These are phyloP conservation scores for Colletotrichum sp. DNA, from an alignment of 2,329 filamentous ascomycete species.

Conservation along the genomic window DNA sequence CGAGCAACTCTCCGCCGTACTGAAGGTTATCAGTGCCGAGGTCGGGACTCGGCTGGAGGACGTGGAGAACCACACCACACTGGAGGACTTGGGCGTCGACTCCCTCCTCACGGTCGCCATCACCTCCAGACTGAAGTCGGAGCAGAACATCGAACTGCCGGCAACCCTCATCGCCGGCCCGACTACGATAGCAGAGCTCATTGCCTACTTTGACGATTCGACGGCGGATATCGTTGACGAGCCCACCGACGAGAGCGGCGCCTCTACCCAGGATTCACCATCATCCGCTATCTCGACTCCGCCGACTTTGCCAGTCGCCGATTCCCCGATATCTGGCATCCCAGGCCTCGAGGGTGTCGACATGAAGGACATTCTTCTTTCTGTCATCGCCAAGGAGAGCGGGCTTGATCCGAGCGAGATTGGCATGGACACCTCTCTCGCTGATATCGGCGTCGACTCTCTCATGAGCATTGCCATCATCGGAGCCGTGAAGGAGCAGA, in stretches of 20 bases:
- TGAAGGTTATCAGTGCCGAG: background rate
- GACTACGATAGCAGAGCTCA: background rate
- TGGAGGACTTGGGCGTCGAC: background rate
- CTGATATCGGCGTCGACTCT: background rate
- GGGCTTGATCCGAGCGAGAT: background rate
- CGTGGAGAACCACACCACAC: background rate
- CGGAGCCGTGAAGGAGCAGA: background rate
- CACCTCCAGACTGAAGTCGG: background rate
- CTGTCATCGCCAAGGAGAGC: background rate
- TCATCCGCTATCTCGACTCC: background rate
- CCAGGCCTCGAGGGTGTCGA: background rate
- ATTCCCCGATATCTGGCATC: background rate
- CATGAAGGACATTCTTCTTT: background rate
- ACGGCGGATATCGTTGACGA: background rate
- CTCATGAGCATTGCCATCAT: background rate
- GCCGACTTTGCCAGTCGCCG: background rate
- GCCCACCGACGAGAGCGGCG: background rate
- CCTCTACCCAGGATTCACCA: background rate
- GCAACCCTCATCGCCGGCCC: background rate
- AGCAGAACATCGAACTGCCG: background rate
- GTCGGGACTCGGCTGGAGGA: background rate
- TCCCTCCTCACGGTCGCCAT: background rate
- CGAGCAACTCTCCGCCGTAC: background rate
- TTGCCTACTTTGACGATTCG: background rate
- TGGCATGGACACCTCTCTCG: background rate